phyloP scores from a whole-genome alignment of 164 flowering plant species.

The Brasenia schreberi region DNA sequence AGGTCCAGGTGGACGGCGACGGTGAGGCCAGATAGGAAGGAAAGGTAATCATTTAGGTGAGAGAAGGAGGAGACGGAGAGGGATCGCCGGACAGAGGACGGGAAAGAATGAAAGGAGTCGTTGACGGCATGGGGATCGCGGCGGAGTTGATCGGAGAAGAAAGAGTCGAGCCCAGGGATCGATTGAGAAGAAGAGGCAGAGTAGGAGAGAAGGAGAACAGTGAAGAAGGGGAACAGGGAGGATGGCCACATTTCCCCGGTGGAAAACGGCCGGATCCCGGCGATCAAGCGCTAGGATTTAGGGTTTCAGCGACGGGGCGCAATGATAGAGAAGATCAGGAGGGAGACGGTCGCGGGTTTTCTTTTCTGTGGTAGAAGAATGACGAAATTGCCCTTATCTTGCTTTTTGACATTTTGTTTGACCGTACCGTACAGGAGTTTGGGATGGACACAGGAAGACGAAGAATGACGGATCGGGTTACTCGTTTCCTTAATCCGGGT shows the following conservation, averaged over 20 bases:
- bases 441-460: too few relatives aligned
- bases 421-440: too few relatives aligned
- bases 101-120: constrained; percentile 30
- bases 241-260: not conserved
- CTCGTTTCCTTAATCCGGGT: too few relatives aligned
- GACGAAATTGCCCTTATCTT: too few relatives aligned
- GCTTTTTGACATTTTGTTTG: too few relatives aligned
- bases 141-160: constrained; percentile 43
- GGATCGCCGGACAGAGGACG: constrained; percentile 24
- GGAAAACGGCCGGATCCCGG: constrained; percentile 4
- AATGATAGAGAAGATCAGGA: not conserved
- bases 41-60: constrained; percentile 6
- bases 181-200: constrained; percentile 22
- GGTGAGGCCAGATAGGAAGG: constrained; percentile 19
- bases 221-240: constrained; percentile 14
- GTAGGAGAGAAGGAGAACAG: constrained; percentile 15
- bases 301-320: constrained; percentile 1
- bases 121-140: constrained; percentile 59
- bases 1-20: constrained; percentile 27
- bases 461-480: too few relatives aligned
- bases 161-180: constrained; percentile 60
- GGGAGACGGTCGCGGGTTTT: too few relatives aligned
- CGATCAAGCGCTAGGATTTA: constrained; percentile 1
- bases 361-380: too few relatives aligned
- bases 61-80: constrained; percentile 13